phyloP scores from a whole-genome alignment of 2,329 filamentous ascomycete genomes.

The Kalaharituber pfeilii region DNA sequence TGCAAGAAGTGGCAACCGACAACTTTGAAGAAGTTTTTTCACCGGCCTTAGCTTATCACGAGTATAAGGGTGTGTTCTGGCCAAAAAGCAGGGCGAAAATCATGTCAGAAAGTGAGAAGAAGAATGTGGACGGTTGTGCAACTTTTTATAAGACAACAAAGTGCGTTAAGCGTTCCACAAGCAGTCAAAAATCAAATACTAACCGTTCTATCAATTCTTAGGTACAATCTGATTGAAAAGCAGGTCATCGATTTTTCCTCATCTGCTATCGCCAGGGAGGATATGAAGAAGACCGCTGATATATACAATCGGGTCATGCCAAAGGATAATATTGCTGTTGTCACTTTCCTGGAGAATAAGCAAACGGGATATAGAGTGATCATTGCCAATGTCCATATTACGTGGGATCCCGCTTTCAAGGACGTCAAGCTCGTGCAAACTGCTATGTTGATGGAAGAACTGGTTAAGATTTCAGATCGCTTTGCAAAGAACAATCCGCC shows the following conservation, averaged over 20 bases:
- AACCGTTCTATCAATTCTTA: conserved; percentile 6
- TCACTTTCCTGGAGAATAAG: conserved; percentile 84
- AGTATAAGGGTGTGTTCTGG: conserved; percentile 90
- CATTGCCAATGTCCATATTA: conserved; percentile 82
- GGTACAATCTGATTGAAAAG: conserved; percentile 78
- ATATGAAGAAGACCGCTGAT: conserved; percentile 94
- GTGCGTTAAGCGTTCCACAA: conserved; percentile 22
- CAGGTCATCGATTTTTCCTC: conserved; percentile 82
- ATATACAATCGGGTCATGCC: conserved; percentile 98
- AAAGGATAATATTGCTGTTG: conserved; percentile 86
- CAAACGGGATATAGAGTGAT: conserved; percentile 80
- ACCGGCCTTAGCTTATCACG: conserved; percentile 64
- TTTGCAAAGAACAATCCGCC: conserved; percentile 37
- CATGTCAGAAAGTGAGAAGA: conserved; percentile 77
- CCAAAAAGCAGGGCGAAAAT: conserved; percentile 79
- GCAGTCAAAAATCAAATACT: conserved; percentile 4
- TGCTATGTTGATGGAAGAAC: conserved; percentile 82
- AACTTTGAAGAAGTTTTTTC: conserved; percentile 85
- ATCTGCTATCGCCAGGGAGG: conserved; percentile 80
- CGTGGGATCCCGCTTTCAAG: conserved; percentile 78
- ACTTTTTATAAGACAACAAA: conserved; percentile 95
- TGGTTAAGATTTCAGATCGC: conserved; percentile 69
- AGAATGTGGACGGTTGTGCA: conserved; percentile 84
- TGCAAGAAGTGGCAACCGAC: conserved; percentile 86
- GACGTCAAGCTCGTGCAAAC: conserved; percentile 96